These are phyloP conservation scores for Colletotrichum tabaci DNA, from an alignment of 2,329 filamentous ascomycete genomes.

Conservation along the genomic window DNA sequence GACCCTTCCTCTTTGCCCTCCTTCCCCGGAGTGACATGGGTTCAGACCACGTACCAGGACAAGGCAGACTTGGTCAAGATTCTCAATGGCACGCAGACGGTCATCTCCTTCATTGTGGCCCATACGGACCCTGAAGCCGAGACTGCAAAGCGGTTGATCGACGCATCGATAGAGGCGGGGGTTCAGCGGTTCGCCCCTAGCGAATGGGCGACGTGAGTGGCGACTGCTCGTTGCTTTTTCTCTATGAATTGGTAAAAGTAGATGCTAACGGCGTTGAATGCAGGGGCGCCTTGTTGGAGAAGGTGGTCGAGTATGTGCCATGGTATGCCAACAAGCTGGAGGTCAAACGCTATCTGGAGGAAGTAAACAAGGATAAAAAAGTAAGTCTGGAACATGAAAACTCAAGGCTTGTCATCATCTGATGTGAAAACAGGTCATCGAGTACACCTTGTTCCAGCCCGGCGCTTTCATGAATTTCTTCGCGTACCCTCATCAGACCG, in stretches of 20 bases:
- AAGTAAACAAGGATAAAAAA: slow-evolving; percentile 58
- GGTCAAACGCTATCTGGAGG: slow-evolving; percentile 56
- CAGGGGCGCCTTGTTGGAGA: background rate
- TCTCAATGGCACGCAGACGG: slow-evolving; percentile 64
- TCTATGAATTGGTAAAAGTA: rapidly evolving
- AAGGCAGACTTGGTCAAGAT: slow-evolving; percentile 53
- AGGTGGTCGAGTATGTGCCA: slow-evolving; percentile 39
- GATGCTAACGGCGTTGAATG: background rate
- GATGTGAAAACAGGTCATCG: slow-evolving; percentile 53
- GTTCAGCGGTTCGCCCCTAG: slow-evolving; percentile 74
- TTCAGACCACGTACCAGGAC: slow-evolving; percentile 61
- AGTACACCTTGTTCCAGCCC: slow-evolving; percentile 66
- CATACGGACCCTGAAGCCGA: slow-evolving; percentile 51
- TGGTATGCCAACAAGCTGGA: slow-evolving; percentile 59
- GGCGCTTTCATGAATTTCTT: slow-evolving; percentile 66
- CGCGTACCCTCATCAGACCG: slow-evolving; percentile 57
- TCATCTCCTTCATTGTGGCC: slow-evolving; percentile 65
- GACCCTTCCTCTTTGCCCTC: slow-evolving; percentile 40
- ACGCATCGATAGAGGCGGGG: slow-evolving; percentile 70
- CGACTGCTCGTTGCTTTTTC: background rate
- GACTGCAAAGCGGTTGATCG: slow-evolving; percentile 70
- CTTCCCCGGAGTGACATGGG: slow-evolving; percentile 54
- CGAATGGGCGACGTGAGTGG: slow-evolving; percentile 65
- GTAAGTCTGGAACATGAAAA: slow-evolving; percentile 39
- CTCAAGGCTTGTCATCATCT: background rate